phyloP scores from a whole-genome alignment of 2,329 filamentous ascomycete species.

The Ambrosiella xylebori region DNA sequence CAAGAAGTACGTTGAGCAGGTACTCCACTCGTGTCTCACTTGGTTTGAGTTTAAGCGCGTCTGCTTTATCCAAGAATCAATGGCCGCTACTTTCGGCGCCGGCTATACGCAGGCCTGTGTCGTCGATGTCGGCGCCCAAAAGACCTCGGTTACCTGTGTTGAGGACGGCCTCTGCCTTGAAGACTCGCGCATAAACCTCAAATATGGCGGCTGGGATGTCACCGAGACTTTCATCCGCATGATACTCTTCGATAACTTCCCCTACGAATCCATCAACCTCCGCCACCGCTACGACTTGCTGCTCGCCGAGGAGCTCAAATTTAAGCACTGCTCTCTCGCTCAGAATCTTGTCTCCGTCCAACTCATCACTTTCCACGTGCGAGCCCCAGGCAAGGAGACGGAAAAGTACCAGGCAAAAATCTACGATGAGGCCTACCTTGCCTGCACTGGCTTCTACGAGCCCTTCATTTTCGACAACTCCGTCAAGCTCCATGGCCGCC shows the following conservation, averaged over 20 bases:
- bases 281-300: conserved; percentile 80
- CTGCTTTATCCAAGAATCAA: conserved; percentile 89
- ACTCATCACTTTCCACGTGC: conserved; percentile 75
- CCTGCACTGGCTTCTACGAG: conserved; percentile 86
- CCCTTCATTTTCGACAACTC: conserved; percentile 73
- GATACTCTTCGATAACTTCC: conserved; percentile 93
- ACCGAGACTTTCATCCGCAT: conserved; percentile 93
- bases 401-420: conserved; percentile 91
- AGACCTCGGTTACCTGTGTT: conserved; percentile 92
- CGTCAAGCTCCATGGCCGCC: conserved; percentile 59
- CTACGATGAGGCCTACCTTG: conserved; percentile 90
- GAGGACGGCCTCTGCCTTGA: conserved; percentile 92
- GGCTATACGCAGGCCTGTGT: conserved; percentile 90
- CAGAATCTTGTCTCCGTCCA: conserved; percentile 82
- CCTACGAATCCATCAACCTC: conserved; percentile 87
- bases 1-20: conserved; percentile 72
- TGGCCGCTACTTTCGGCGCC: conserved; percentile 86
- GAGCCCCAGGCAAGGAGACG: conserved; percentile 74
- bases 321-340: conserved; percentile 79
- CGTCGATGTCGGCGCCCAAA: conserved; percentile 90
- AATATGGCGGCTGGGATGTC: conserved; percentile 82
- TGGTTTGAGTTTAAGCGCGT: conserved; percentile 82
- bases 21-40: conserved; percentile 69
- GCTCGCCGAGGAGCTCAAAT: conserved; percentile 88
- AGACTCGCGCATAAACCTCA: conserved; percentile 86